phyloP scores from a whole-genome alignment of 108 stramenopile species.

The Stephanodiscus triporus region DNA sequence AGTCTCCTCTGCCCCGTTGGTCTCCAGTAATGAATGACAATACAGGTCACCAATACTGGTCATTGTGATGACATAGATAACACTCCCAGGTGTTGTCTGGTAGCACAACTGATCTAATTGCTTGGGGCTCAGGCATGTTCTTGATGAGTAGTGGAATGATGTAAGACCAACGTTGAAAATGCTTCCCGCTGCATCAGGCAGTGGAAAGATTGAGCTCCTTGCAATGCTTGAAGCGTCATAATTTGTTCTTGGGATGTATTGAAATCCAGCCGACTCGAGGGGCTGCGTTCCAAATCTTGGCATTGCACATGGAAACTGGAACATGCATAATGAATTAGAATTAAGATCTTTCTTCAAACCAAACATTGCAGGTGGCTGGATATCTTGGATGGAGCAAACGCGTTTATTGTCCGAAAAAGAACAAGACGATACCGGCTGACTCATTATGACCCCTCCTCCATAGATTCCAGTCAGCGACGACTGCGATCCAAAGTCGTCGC shows the following conservation, averaged over 20 bases:
- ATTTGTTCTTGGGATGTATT: conserved; percentile 29
- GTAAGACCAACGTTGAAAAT: conserved; percentile 66
- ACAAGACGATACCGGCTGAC: conserved; percentile 10
- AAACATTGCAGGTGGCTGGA: conserved; percentile 43
- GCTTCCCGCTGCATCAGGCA: conserved; percentile 56
- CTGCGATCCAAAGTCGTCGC: conserved; percentile 34
- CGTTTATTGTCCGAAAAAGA: not conserved
- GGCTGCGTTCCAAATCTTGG: conserved; percentile 63
- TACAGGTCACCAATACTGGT: conserved; percentile 74
- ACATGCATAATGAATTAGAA: conserved; percentile 51
- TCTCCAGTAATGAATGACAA: conserved; percentile 59
- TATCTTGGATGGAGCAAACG: not conserved
- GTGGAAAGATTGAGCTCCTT: conserved; percentile 52
- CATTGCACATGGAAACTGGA: conserved; percentile 55
- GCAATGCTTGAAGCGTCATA: conserved; percentile 51
- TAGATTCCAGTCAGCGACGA: conserved; percentile 31
- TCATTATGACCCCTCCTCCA: conserved; percentile 39
- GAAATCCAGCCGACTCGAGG: conserved; percentile 60
- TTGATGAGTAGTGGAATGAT: conserved; percentile 30
- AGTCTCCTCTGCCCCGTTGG: conserved; percentile 26
- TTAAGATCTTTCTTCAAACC: conserved; percentile 52
- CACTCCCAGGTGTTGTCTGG: conserved; percentile 15
- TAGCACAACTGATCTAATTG: conserved; percentile 21
- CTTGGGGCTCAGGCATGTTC: conserved; percentile 18
- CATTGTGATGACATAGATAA: conserved; percentile 59